These are phyloP conservation scores for Yamadazyma kanchanaburiensis DNA, from an alignment of 1,139 yeast species.

Conservation along the genomic window DNA sequence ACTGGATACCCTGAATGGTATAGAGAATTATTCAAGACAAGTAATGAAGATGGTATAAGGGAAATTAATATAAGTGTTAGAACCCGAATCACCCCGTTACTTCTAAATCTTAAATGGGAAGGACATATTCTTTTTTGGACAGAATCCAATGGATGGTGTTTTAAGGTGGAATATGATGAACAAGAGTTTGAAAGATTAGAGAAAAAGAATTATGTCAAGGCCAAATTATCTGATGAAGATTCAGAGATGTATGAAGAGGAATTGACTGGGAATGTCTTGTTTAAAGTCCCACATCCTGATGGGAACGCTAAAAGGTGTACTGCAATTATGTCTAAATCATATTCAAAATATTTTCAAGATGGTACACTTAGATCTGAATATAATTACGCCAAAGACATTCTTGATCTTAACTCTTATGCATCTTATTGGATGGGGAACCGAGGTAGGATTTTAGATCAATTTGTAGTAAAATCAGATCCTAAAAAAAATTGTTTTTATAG, in stretches of 20 bases:
- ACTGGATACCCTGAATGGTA: constrained; percentile 98
- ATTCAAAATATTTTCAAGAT: constrained; percentile 67
- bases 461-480: constrained; percentile 59
- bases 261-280: constrained; percentile 28
- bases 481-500: constrained; percentile 24
- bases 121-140: constrained; percentile 81
- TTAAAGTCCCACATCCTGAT: constrained; percentile 89
- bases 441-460: constrained; percentile 77
- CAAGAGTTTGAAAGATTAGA: constrained; percentile 36
- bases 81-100: constrained; percentile 71
- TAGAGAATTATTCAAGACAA: constrained; percentile 59
- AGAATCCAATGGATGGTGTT: constrained; percentile 84
- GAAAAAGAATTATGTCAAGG: constrained; percentile 51
- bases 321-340: constrained; percentile 75
- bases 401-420: constrained; percentile 71
- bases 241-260: constrained; percentile 17
- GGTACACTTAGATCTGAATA: constrained; percentile 71
- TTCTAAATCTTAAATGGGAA: constrained; percentile 83
- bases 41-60: constrained; percentile 19
- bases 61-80: constrained; percentile 64
- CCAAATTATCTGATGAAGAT: constrained; percentile 29
- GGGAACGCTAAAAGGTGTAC: constrained; percentile 78
- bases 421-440: constrained; percentile 94
- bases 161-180: constrained; percentile 50
- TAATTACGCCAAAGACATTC: constrained; percentile 71